A percentile compares a stretch with the other conserved stretches of the same genome.
Evolutionary conservation across 805 yeast species (phyloP).

Genomic region (Naumovozyma castellii): DNA sequence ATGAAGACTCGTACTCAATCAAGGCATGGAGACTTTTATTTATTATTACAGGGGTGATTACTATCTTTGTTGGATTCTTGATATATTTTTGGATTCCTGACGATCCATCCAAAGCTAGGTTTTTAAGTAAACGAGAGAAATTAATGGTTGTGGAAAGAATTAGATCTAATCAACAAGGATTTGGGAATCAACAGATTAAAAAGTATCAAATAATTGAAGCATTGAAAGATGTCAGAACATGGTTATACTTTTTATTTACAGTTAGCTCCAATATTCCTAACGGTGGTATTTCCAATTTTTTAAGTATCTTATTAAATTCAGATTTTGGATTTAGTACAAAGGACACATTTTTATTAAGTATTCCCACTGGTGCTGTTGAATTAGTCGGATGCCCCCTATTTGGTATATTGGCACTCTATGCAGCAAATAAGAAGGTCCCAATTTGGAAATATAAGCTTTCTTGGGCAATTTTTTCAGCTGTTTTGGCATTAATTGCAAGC

Average conservation of each 20-base stretch:
- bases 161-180: conserved; percentile 47
- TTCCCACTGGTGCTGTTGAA: conserved; percentile 42
- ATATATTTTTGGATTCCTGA: conserved; percentile 47
- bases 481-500: conserved; percentile 28
- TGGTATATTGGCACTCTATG: conserved; percentile 19
- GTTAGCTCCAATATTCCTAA: conserved; percentile 39
- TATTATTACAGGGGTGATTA: conserved; percentile 50
- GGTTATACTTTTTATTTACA: conserved; percentile 37
- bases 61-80: conserved; percentile 41
- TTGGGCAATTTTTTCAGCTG: conserved; percentile 29
- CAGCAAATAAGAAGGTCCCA: conserved; percentile 13
- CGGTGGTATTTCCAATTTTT: conserved; percentile 46
- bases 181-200: conserved; percentile 47
- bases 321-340: conserved; percentile 37
- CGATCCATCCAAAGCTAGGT: conserved; percentile 42
- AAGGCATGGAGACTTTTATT: conserved; percentile 54
- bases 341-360: conserved; percentile 35
- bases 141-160: conserved; percentile 42
- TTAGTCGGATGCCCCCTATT: conserved; percentile 26
- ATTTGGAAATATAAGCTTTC: conserved; percentile 19
- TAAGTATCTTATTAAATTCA: conserved; percentile 34
- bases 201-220: conserved; percentile 46
- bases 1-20: conserved; percentile 33
- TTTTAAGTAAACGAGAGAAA: conserved; percentile 34
- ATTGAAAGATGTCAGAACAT: conserved; percentile 39